Conservation (phyloP, 495 filamentous ascomycete species). For the Lasiosphaeris hirsuta region DNA sequence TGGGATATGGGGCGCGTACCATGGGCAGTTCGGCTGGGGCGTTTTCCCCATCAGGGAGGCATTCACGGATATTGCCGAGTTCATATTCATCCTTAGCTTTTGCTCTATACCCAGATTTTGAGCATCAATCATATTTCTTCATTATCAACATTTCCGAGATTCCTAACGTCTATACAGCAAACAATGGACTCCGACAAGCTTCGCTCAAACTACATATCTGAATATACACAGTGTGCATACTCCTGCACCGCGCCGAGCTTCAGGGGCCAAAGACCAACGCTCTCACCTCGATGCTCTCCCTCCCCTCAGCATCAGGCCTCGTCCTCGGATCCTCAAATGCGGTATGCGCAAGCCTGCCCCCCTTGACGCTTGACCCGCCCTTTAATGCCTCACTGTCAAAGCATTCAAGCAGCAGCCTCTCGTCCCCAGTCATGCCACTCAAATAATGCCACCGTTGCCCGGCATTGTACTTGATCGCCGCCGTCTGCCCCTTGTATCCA, state of each 20-base stretch:
- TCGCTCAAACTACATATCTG: not conserved
- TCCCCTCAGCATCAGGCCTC: slow-evolving; percentile 51
- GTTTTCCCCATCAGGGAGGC: not conserved
- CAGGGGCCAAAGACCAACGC: slow-evolving; percentile 75
- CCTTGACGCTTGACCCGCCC: slow-evolving; percentile 47
- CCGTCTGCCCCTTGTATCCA: slow-evolving; percentile 68
- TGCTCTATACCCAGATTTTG: slow-evolving; percentile 6
- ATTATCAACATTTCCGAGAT: not conserved
- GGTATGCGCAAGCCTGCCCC: slow-evolving; percentile 71
- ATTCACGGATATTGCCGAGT: not conserved
- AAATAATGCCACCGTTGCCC: slow-evolving; percentile 72
- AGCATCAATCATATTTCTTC: not conserved
- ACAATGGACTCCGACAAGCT: not conserved
- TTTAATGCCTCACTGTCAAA: slow-evolving; percentile 62
- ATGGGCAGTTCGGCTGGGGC: not conserved
- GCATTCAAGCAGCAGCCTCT: slow-evolving; percentile 78
- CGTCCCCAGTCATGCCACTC: slow-evolving; percentile 71
- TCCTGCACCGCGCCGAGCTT: slow-evolving; percentile 4
- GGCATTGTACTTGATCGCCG: slow-evolving; percentile 60
- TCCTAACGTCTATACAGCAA: not conserved
- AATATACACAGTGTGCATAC: not conserved
- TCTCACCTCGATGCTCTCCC: slow-evolving; percentile 86
- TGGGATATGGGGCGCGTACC: not conserved
- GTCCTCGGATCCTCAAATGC: slow-evolving; percentile 76
- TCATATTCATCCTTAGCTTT: not conserved